Conservation (phyloP, 2,329 filamentous ascomycete species). For the Ramularia collo-cygni region DNA sequence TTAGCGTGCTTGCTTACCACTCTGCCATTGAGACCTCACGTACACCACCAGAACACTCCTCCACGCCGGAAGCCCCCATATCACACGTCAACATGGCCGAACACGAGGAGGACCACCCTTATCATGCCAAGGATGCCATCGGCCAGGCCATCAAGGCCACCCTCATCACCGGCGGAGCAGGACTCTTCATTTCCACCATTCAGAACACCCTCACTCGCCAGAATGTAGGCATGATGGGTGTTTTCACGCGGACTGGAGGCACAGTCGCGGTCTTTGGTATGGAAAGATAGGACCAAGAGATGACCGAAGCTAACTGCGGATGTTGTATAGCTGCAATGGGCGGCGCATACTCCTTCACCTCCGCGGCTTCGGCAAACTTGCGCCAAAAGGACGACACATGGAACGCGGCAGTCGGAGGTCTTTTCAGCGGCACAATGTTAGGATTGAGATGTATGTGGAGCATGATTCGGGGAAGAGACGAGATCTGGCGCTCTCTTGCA, state of each 20-base stretch:
- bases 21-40: too few relatives aligned
- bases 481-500: too few relatives aligned
- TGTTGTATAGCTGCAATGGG: slow-evolving; percentile 67
- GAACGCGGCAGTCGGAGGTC: slow-evolving; percentile 69
- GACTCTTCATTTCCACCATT: slow-evolving; percentile 66
- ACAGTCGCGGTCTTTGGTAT: slow-evolving; percentile 63
- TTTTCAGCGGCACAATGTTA: slow-evolving; percentile 64
- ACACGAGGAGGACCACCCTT: slow-evolving; percentile 35
- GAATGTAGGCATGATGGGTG: slow-evolving; percentile 72
- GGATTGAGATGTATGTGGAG: slow-evolving; percentile 62
- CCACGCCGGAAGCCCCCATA: background rate
- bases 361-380: slow-evolving; percentile 71
- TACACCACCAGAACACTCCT: too few relatives aligned
- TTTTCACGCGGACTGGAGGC: slow-evolving; percentile 72
- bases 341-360: slow-evolving; percentile 70
- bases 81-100: slow-evolving; percentile 44
- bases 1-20: too few relatives aligned
- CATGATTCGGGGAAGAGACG: background rate
- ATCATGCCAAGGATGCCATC: slow-evolving; percentile 70
- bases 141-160: slow-evolving; percentile 58
- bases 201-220: slow-evolving; percentile 80
- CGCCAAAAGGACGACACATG: slow-evolving; percentile 74
- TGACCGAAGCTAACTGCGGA: slow-evolving; percentile 7
- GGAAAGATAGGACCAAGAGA: too few relatives aligned
- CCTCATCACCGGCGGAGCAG: slow-evolving; percentile 58